A percentile compares a stretch with the other conserved stretches of the same genome.
Evolutionary conservation across 1,139 yeast species (phyloP).

Genomic region (Geotrichum fermentans): DNA sequence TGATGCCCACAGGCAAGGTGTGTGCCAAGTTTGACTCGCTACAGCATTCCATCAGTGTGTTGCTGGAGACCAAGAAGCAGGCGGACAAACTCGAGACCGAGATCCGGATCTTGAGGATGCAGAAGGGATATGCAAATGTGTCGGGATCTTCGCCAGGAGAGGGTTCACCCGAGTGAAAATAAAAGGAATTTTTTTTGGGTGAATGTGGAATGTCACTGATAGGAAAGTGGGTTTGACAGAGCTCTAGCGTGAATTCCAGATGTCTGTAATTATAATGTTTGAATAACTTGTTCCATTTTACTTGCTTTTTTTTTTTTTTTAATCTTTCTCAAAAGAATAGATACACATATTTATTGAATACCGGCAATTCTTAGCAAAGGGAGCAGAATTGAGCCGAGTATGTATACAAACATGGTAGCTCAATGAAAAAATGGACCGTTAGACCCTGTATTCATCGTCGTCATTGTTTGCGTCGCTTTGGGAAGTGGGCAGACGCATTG

Average conservation of each 20-base stretch:
- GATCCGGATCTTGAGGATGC: conserved; percentile 50
- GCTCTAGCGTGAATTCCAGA: neutral
- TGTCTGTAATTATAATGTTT: too few relatives aligned
- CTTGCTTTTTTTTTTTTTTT: too few relatives aligned
- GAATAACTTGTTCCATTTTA: too few relatives aligned
- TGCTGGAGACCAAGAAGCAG: conserved; percentile 81
- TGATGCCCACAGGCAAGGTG: conserved; percentile 81
- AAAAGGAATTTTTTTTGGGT: neutral
- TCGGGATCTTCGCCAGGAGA: neutral
- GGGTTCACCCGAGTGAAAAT: neutral
- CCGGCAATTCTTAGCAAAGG: too few relatives aligned
- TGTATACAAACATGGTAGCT: too few relatives aligned
- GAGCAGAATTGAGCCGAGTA: too few relatives aligned
- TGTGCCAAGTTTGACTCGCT: conserved; percentile 75
- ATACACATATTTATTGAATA: too few relatives aligned
- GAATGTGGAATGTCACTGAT: neutral
- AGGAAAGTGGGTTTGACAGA: neutral
- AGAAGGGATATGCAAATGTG: conserved; percentile 18
- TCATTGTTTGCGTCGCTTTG: neutral
- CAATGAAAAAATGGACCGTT: neutral
- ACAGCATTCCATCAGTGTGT: conserved; percentile 62
- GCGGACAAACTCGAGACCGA: conserved; percentile 85
- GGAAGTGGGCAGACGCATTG: conserved; percentile 6
- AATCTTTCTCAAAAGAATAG: too few relatives aligned
- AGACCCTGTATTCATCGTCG: neutral